Evolutionary conservation across 495 filamentous ascomycete species (phyloP), one percentile per base, ranked within the genome.

Genomic region (Friedmanniomyces simplex): DNA sequence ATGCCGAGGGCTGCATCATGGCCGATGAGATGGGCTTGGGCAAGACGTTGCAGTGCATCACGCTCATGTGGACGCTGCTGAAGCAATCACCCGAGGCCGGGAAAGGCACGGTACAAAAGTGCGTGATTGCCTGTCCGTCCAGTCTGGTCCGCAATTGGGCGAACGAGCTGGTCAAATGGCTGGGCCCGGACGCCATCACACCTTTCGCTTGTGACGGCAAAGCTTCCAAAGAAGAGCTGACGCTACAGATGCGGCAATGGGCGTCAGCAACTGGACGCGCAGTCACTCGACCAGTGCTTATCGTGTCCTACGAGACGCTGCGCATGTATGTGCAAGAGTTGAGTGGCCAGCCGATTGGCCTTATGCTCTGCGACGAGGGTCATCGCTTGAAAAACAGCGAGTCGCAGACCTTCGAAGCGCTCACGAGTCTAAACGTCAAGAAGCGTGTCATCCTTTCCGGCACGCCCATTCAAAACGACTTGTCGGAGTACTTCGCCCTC

Each of bases 331-430:
- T 88, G 8, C 87, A 89, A n/a, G 84, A 91, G 61, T 78, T 99
- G 42, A 87, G 82, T 51, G 82, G 89, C 55, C 87, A 86, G 1
- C 84, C 84, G 1, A 97, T 99, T 62, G 93, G 93, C 6, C 74
- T 99, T 11, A 83, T 99, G 67, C 79, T 99, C n/a, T 97, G 93
- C 67, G 93, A 99, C 62, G 93, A 99, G 72, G 93, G 93, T 1
- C 93, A 99, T 77, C 85, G 93, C n/a, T 72, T 99, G 41, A 99
- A 99, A 69, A 99, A 99, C 63, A 90, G 89, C 58, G 94, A 99
- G 62, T 93, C 85, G 51, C 88, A 93, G 69, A 96, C 91, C 0
- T 99, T 95, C 71, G 88, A 77, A 14, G 90, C 93, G 7, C 72
- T 99, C 39, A 95, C 93, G 68, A 83, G 81, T 57, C 77, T 99